Conservation (phyloP, 495 filamentous ascomycete genomes). For the Neurospora sp. region DNA sequence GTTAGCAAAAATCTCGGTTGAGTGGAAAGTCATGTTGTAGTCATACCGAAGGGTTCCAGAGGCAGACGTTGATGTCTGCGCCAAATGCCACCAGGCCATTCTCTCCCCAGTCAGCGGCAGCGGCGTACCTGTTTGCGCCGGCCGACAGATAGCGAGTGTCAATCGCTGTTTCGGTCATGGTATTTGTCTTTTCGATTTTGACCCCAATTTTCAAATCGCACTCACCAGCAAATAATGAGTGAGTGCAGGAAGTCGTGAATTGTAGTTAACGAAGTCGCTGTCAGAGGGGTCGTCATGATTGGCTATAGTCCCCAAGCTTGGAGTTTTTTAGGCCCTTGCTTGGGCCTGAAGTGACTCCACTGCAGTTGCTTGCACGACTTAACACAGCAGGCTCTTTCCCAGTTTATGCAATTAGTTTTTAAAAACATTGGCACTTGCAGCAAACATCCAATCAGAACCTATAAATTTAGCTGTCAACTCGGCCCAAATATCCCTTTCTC, state of each 20-base stretch:
- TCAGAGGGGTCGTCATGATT: neutral
- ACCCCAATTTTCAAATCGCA: neutral
- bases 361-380: neutral
- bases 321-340: neutral
- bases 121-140: constrained; percentile 83
- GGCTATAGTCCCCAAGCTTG: neutral
- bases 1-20: constrained; percentile 1
- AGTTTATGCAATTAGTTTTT: neutral
- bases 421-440: neutral
- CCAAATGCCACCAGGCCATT: constrained; percentile 77
- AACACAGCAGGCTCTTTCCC: neutral
- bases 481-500: neutral
- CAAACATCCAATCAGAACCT: neutral
- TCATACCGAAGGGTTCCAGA: constrained; percentile 78
- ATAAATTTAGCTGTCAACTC: neutral
- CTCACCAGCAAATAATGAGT: neutral
- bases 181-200: neutral
- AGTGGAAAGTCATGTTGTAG: neutral
- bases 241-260: neutral
- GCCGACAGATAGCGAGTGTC: constrained; percentile 59
- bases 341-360: neutral
- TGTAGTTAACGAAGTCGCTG: neutral
- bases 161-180: constrained; percentile 9
- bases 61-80: constrained; percentile 73
- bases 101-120: constrained; percentile 80